Base-by-base conservation (phyloP, 2,329 filamentous ascomycete species). In the Sporothrix globosa region DNA sequence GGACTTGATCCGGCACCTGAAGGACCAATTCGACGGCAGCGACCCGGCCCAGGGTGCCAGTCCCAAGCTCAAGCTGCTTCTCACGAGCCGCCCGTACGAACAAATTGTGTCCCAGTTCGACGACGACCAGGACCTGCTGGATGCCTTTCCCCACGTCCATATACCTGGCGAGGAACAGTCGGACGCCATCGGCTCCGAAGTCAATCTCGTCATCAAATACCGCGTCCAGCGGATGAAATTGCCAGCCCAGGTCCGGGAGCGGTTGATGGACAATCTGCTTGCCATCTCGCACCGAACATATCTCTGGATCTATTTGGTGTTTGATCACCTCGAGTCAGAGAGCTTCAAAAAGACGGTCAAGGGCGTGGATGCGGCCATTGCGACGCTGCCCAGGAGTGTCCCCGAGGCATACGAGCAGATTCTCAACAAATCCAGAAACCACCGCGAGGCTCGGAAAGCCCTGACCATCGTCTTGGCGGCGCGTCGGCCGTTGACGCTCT, bases 291-390 rank as follows among this genome's bases (percentile, higher is more conserved):
- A 81, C 52, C 77, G 79, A 13, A 82, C 79, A 0, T 81, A 81
- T 67, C 78, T 82, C 19, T 82, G 77, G 80, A 73, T 80, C 4
- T 75, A 79, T 52, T 75, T 81, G 68, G 74, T 81, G 1, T 78
- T 81, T 9, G 67, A 72, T n/a, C 27, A 60, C 52, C n/a, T 72
- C 5, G 30, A 68, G n/a, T 63, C 2, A 4, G 10, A 58, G 4
- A 13, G 13, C 46, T 17, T 68, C 61, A 72, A 75, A 53, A 70
- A 56, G 13, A 70, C 72, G n/a, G 50, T 41, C 27, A 69, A 54
- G 66, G 70, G 70, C 4, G 70, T 77, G 50, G 69, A 71, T 21
- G 14, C 14, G 6, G 69, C 72, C n/a, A 67, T 75, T 48, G 63
- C 68, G n/a, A 70, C 72, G 17, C 71, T 77, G 4, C 77, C 77